These are phyloP conservation scores for Crataegus laevigata DNA, from an alignment of 306 rosid species.

Conservation along the genomic window DNA sequence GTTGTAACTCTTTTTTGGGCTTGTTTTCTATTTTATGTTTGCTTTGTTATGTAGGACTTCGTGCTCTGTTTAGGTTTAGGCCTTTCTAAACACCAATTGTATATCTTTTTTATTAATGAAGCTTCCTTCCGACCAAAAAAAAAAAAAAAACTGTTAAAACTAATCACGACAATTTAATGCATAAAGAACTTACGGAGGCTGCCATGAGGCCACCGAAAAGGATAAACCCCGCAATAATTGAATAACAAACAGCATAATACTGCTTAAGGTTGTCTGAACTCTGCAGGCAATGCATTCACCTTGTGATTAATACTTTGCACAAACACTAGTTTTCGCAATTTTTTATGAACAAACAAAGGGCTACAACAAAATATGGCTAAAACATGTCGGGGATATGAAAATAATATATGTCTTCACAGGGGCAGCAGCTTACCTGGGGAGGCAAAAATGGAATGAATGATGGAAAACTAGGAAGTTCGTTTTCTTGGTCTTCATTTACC, in stretches of 20 bases:
- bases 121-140: too few relatives aligned
- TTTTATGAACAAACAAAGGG: neutral
- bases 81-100: too few relatives aligned
- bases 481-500: conserved; percentile 71
- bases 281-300: conserved; percentile 46
- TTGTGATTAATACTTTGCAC: conserved; percentile 6
- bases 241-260: conserved; percentile 79
- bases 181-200: conserved; percentile 61
- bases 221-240: conserved; percentile 75
- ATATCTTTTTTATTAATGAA: too few relatives aligned
- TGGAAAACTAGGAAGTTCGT: conserved; percentile 87
- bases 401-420: neutral
- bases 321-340: neutral
- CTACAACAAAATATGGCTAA: neutral
- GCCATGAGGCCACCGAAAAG: conserved; percentile 93
- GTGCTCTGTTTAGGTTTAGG: too few relatives aligned
- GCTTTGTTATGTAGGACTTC: too few relatives aligned
- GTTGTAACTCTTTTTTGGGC: too few relatives aligned
- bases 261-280: conserved; percentile 77
- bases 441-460: conserved; percentile 98
- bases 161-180: neutral
- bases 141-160: too few relatives aligned
- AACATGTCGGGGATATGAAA: neutral
- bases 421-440: conserved; percentile 58
- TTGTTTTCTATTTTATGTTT: too few relatives aligned